These are phyloP conservation scores for Phalaenopsis hybrid DNA, from an alignment of 116 monocot species.

Conservation along the genomic window DNA sequence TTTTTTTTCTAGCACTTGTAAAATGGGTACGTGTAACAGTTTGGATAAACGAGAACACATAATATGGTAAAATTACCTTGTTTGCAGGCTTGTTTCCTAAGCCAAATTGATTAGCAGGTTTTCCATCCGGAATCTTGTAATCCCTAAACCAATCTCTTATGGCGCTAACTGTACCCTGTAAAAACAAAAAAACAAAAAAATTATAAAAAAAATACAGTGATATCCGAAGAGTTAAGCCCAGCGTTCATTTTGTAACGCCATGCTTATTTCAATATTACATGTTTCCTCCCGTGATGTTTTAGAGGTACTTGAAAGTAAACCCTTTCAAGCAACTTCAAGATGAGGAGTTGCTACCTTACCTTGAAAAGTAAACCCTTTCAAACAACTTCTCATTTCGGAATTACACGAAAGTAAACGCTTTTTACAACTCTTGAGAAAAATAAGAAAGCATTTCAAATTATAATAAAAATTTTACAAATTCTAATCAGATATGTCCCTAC, in stretches of 20 bases:
- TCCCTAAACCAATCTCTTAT: slow-evolving; percentile 99
- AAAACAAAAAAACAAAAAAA: not conserved
- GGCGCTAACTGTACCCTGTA: slow-evolving; percentile 87
- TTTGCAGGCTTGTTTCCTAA: slow-evolving; percentile 76
- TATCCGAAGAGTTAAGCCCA: not conserved
- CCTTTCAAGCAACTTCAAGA: not conserved
- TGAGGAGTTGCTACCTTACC: too few species aligned
- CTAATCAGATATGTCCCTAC: too few species aligned
- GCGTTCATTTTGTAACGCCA: not conserved
- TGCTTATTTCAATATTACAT: not conserved
- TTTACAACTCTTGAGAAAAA: not conserved
- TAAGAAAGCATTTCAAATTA: not conserved
- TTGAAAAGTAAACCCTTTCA: not conserved
- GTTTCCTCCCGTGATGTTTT: not conserved
- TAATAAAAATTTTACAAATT: too few species aligned
- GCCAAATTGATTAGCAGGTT: slow-evolving; percentile 94
- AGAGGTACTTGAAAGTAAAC: not conserved
- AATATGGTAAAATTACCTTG: slow-evolving; percentile 44
- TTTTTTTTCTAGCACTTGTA: not conserved
- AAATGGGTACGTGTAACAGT: not conserved
- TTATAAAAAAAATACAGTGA: not conserved
- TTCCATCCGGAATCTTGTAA: slow-evolving; percentile 98
- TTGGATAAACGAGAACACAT: not conserved
- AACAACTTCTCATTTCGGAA: not conserved
- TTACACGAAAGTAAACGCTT: not conserved